A percentile compares a stretch with the other conserved stretches of the same genome.
These are phyloP conservation scores for Alternaria sp. DNA, from an alignment of 2,329 filamentous ascomycete species.

Conservation along the genomic window DNA sequence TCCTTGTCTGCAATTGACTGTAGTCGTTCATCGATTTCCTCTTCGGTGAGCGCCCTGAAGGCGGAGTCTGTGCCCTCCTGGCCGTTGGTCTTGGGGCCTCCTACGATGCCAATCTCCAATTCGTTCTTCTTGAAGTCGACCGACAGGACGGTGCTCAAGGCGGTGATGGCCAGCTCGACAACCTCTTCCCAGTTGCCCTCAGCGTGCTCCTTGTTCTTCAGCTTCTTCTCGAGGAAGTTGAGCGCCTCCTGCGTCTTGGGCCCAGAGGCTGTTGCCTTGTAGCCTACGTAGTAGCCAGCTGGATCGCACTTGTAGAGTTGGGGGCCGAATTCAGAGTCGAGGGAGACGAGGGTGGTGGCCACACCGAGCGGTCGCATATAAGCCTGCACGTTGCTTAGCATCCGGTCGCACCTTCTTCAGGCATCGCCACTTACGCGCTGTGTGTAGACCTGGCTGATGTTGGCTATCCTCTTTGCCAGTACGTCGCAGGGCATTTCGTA, in stretches of 20 bases:
- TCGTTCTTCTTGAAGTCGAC: slow-evolving; percentile 99
- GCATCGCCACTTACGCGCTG: slow-evolving; percentile 72
- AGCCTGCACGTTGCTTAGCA: slow-evolving; percentile 63
- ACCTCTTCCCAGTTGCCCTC: slow-evolving; percentile 96
- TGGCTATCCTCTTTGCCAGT: slow-evolving; percentile 93
- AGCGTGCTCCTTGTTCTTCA: slow-evolving; percentile 97
- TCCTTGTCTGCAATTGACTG: slow-evolving; percentile 99
- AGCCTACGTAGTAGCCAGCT: slow-evolving; percentile 96
- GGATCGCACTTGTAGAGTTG: slow-evolving; percentile 99
- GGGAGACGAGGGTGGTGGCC: slow-evolving; percentile 90
- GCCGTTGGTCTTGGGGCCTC: slow-evolving; percentile 81
- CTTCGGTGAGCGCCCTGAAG: slow-evolving; percentile 91
- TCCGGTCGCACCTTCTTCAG: background rate
- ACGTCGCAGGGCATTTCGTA: slow-evolving; percentile 99
- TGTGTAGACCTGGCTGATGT: slow-evolving; percentile 99
- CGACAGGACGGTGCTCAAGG: slow-evolving; percentile 92
- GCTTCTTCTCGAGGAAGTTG: slow-evolving; percentile 99
- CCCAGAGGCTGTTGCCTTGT: slow-evolving; percentile 96
- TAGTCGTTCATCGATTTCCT: slow-evolving; percentile 97
- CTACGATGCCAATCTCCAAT: slow-evolving; percentile 96
- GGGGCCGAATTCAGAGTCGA: slow-evolving; percentile 90
- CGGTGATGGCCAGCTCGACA: slow-evolving; percentile 94
- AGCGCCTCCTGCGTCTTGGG: slow-evolving; percentile 99
- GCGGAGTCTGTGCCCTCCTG: slow-evolving; percentile 78
- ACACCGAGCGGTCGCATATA: slow-evolving; percentile 99